Conservation (phyloP, 2,329 filamentous ascomycete species). For the Apiospora saccharicola region DNA sequence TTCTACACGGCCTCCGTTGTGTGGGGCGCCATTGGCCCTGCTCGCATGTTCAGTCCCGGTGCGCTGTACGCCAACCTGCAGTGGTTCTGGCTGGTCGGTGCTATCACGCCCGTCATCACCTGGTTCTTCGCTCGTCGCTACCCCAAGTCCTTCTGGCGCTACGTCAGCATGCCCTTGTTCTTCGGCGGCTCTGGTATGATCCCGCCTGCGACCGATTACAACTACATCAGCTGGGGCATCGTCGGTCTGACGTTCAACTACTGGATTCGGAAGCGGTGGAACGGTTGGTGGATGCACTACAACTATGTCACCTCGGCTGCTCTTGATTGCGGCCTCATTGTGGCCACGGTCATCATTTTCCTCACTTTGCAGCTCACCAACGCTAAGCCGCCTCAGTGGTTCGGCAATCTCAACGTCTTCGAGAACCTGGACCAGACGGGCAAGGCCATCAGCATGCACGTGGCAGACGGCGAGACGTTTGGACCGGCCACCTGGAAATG, state of each 20-base stretch:
- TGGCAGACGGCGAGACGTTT: conserved; percentile 49
- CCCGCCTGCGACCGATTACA: conserved; percentile 49
- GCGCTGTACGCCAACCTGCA: conserved; percentile 41
- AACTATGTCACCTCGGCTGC: conserved; percentile 54
- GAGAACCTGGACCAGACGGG: conserved; percentile 48
- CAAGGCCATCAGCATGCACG: conserved; percentile 43
- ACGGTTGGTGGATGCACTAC: conserved; percentile 44
- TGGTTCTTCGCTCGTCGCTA: conserved; percentile 49
- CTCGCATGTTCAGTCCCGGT: conserved; percentile 42
- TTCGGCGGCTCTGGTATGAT: conserved; percentile 44
- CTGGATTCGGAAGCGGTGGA: conserved; percentile 39
- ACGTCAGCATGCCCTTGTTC: conserved; percentile 44
- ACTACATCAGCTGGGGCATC: conserved; percentile 56
- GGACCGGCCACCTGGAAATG: conserved; percentile 45
- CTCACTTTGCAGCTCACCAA: conserved; percentile 42
- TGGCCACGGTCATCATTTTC: conserved; percentile 41
- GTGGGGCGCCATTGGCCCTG: conserved; percentile 44
- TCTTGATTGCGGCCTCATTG: conserved; percentile 48
- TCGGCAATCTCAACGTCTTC: conserved; percentile 49
- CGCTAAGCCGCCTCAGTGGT: conserved; percentile 52
- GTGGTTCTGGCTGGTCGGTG: conserved; percentile 44
- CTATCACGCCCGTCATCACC: conserved; percentile 41
- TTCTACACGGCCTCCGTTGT: conserved; percentile 45
- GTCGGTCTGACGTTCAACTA: conserved; percentile 43
- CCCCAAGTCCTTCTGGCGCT: conserved; percentile 42